Evolutionary conservation across 192 early-diverging fungal genomes (phyloP).

Genomic region (Podochytrium sp.): DNA sequence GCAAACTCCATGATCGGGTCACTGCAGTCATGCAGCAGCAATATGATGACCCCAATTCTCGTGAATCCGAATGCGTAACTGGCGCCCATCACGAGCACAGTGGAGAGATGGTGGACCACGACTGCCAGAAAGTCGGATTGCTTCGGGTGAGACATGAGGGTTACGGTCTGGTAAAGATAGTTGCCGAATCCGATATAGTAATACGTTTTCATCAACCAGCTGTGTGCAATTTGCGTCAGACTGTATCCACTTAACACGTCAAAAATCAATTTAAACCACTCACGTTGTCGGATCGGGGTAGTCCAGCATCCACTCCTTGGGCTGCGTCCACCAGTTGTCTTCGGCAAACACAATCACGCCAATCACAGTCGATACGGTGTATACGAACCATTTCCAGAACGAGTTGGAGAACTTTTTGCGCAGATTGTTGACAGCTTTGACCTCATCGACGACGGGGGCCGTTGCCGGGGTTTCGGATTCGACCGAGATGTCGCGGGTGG

Average conservation of each 20-base stretch:
- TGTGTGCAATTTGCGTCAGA: not conserved
- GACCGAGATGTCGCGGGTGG: not conserved
- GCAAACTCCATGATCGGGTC: conserved; percentile 60
- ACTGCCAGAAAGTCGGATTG: conserved; percentile 48
- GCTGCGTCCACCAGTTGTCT: conserved; percentile 27
- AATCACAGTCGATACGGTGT: conserved; percentile 10
- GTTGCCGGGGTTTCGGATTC: not conserved
- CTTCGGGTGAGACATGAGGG: conserved; percentile 40
- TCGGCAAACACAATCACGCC: conserved; percentile 25
- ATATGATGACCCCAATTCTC: conserved; percentile 48
- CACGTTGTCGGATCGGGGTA: conserved; percentile 27
- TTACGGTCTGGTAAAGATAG: conserved; percentile 39
- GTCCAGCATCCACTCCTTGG: conserved; percentile 24
- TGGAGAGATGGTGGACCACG: conserved; percentile 47
- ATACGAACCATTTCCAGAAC: conserved; percentile 32
- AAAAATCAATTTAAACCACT: not conserved
- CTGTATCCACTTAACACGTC: not conserved
- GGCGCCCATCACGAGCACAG: conserved; percentile 44
- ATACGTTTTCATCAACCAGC: conserved; percentile 39
- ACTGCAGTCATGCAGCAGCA: conserved; percentile 48
- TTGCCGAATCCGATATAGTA: conserved; percentile 46
- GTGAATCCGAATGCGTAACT: conserved; percentile 46
- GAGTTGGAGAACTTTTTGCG: conserved; percentile 16
- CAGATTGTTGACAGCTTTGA: not conserved
- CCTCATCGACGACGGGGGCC: not conserved